Base-by-base conservation (phyloP, 768 basidiomycete genomes). In the Leucocoprinus birnbaumii region DNA sequence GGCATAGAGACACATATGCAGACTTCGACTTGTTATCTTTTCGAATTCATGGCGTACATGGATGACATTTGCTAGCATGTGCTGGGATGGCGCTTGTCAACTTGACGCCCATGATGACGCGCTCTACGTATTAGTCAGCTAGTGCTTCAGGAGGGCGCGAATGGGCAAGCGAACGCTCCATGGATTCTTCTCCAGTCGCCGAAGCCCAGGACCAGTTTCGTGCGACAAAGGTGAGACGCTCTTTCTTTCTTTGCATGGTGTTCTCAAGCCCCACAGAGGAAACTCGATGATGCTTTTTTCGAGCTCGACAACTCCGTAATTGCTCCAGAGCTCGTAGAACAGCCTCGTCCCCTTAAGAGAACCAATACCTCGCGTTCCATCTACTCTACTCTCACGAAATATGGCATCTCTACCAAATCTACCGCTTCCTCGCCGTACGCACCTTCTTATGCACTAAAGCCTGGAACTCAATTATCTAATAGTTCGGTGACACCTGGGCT, bases 231-330 rank as follows among this genome's bases (percentile, higher is more conserved):
- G 80, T 79, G 26, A 34, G 1, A 9, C 26, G 34, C 18, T 21
- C 19, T 38, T 57, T n/a, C 53, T 22, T 51, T 22, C 37, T 10
- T 16, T 24, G 16, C 47, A 42, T 3, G 3, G 2, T 19, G 22
- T 21, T 37, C 37, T 55, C 13, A 48, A 14, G 8, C 10, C 19
- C 2, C 2, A 11, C 56, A 92, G 87, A 80, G 91, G 47, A 93
- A 92, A 70, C 80, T 92, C 46, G 85, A 90, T 56, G 90, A 92
- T 69, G 91, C 88, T 26, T 81, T 93, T 56, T 82, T 85, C 50
- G 77, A 71, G 40, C 66, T 93, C 49, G 91, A 93, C 64, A 79
- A 73, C 48, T 87, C 85, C 10, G 80, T 89, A 18, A 69, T 71
- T 14, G 62, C 78, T 1, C 61, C 65, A 7, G 70, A 73, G 44